Conservation (phyloP, 2,329 filamentous ascomycete species). For the Emericellopsis atlantica region DNA sequence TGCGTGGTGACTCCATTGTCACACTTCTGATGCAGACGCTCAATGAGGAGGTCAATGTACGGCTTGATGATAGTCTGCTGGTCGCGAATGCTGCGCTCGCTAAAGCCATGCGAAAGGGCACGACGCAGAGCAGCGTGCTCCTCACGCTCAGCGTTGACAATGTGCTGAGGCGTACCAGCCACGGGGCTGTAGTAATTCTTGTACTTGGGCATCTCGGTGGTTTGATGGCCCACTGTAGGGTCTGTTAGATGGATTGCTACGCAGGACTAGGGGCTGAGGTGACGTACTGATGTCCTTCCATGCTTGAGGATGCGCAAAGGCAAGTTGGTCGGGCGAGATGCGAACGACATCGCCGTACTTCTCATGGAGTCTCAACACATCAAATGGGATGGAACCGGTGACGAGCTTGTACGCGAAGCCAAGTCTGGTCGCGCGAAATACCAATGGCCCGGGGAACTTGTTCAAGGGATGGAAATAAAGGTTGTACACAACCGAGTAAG, state of each 20-base stretch:
- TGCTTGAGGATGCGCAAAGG: conserved; percentile 14
- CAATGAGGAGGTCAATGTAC: conserved; percentile 14
- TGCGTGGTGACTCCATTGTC: conserved; percentile 1
- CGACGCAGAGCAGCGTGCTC: neutral
- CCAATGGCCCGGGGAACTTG: neutral
- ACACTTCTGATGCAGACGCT: conserved; percentile 4
- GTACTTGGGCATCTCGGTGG: neutral
- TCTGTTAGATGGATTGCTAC: too few species aligned
- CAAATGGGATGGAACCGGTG: neutral
- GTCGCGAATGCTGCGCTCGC: conserved; percentile 14
- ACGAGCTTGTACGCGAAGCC: neutral
- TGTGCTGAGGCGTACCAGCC: neutral
- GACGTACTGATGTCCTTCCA: conserved; percentile 6
- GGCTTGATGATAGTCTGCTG: conserved; percentile 15
- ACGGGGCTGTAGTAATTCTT: conserved; percentile 1
- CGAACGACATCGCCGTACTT: conserved; percentile 22
- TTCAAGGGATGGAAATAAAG: neutral
- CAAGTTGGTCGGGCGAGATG: conserved; percentile 23
- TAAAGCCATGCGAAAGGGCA: conserved; percentile 2
- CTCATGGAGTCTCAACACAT: conserved; percentile 8
- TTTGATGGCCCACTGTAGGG: neutral
- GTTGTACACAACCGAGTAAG: neutral
- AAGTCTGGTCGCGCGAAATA: neutral
- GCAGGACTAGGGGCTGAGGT: too few species aligned
- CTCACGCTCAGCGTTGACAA: neutral